Evolutionary conservation across 2,329 filamentous ascomycete species (phyloP).

Genomic region (Pyrenophora tritici-repentis): DNA sequence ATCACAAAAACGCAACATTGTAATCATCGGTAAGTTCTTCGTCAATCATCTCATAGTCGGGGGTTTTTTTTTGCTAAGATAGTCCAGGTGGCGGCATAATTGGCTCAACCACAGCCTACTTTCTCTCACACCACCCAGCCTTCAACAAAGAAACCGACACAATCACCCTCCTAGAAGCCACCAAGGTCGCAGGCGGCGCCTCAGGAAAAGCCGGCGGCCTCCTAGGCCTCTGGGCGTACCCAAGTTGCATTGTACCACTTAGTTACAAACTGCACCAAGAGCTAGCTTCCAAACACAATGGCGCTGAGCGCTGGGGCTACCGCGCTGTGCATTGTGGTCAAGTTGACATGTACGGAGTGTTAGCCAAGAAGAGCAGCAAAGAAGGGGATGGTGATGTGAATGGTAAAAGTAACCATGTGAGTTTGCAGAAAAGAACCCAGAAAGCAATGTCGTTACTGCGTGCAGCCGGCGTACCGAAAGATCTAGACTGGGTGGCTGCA

Average conservation of each 20-base stretch:
- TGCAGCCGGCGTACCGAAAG: conserved; percentile 69
- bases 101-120: conserved; percentile 89
- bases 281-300: conserved; percentile 81
- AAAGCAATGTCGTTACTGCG: conserved; percentile 57
- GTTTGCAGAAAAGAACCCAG: conserved; percentile 60
- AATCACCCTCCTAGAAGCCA: conserved; percentile 86
- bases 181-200: conserved; percentile 82
- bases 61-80: conserved; percentile 4
- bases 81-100: conserved; percentile 83
- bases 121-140: conserved; percentile 79
- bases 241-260: conserved; percentile 78
- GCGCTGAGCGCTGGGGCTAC: conserved; percentile 84
- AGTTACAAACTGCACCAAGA: conserved; percentile 84
- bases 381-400: conserved; percentile 40
- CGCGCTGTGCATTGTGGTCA: conserved; percentile 76
- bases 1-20: conserved; percentile 38
- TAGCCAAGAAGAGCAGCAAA: conserved; percentile 31
- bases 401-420: conserved; percentile 51
- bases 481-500: conserved; percentile 82
- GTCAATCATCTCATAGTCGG: no score
- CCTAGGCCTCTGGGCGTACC: conserved; percentile 90
- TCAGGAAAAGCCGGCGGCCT: conserved; percentile 94
- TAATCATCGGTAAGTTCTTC: conserved; percentile 39
- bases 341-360: conserved; percentile 57
- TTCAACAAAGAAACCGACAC: conserved; percentile 76